phyloP scores from a whole-genome alignment of 805 yeast genomes.

The Sungouiozyma ichnusensis region DNA sequence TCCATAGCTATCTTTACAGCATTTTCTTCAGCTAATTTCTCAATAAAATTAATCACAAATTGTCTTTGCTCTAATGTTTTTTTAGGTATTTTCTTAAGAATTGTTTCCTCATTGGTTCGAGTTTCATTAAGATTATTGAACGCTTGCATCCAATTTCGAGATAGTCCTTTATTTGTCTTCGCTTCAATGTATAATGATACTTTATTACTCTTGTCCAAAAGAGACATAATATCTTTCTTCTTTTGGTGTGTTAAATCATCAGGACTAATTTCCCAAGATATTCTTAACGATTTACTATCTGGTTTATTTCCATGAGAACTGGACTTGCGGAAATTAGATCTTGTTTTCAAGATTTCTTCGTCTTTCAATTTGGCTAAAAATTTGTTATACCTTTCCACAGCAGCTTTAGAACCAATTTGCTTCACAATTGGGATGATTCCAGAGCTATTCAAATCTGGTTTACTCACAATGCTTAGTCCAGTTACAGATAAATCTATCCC shows the following conservation, averaged over 20 bases:
- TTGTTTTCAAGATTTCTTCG: conserved; percentile 11
- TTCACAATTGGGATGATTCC: conserved; percentile 21
- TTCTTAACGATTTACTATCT: conserved; percentile 31
- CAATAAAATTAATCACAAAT: conserved; percentile 24
- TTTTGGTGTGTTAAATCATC: conserved; percentile 46
- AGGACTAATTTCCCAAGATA: conserved; percentile 48
- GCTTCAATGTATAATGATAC: conserved; percentile 35
- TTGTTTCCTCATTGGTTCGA: conserved; percentile 1
- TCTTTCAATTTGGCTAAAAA: conserved; percentile 18
- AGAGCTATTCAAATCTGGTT: conserved; percentile 10
- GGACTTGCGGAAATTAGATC: conserved; percentile 6
- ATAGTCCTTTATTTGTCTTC: conserved; percentile 16
- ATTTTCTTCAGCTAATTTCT: conserved; percentile 19
- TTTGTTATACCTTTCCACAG: conserved; percentile 23
- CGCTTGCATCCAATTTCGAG: conserved; percentile 21
- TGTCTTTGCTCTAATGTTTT: conserved; percentile 29
- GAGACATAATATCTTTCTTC: conserved; percentile 36
- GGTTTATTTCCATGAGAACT: conserved; percentile 9
- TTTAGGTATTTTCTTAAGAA: conserved; percentile 12
- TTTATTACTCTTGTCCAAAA: conserved; percentile 35
- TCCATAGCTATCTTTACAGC: conserved; percentile 16
- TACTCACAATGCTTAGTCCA: conserved; percentile 20
- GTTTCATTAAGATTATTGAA: conserved; percentile 13
- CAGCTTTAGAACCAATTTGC: conserved; percentile 16
- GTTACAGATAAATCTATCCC: conserved; percentile 18